These are phyloP conservation scores for Fonsecaea multimorphosa DNA, from an alignment of 2,329 filamentous ascomycete genomes.

Conservation along the genomic window DNA sequence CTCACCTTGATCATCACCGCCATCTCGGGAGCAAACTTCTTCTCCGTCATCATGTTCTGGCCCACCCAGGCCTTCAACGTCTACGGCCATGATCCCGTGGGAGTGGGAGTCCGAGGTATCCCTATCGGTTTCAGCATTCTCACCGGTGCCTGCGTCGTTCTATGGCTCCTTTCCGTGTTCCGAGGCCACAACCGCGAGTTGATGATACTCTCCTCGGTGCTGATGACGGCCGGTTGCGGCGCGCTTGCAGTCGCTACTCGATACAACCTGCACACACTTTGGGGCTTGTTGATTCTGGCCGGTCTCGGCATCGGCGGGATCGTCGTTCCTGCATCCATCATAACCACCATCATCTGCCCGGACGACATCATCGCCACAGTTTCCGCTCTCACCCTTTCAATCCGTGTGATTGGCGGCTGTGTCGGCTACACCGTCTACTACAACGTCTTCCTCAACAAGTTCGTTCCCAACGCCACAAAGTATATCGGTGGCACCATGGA, in stretches of 20 bases:
- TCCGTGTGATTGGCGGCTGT: constrained; percentile 70
- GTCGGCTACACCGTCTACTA: constrained; percentile 69
- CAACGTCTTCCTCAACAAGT: constrained; percentile 57
- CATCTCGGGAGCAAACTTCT: constrained; percentile 65
- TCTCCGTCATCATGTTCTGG: constrained; percentile 64
- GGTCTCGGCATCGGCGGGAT: constrained; percentile 71
- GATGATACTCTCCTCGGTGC: constrained; percentile 63
- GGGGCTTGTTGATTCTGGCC: constrained; percentile 65
- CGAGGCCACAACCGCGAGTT: constrained; percentile 65
- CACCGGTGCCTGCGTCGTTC: constrained; percentile 63
- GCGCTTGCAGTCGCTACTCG: constrained; percentile 57
- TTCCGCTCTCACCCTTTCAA: constrained; percentile 70
- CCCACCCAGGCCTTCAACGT: constrained; percentile 69
- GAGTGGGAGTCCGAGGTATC: constrained; percentile 68
- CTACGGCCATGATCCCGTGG: constrained; percentile 69
- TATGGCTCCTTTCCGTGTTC: constrained; percentile 63
- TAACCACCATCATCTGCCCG: constrained; percentile 72
- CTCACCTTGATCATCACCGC: constrained; percentile 65
- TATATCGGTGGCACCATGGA: constrained; percentile 61
- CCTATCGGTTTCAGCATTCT: constrained; percentile 70
- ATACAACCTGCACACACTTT: constrained; percentile 62
- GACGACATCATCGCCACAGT: constrained; percentile 73
- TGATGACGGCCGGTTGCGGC: constrained; percentile 70
- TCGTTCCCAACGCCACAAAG: constrained; percentile 52
- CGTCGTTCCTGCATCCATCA: constrained; percentile 70